These are phyloP conservation scores for Penicillium sp. DNA, from an alignment of 2,329 filamentous ascomycete species.

Conservation along the genomic window DNA sequence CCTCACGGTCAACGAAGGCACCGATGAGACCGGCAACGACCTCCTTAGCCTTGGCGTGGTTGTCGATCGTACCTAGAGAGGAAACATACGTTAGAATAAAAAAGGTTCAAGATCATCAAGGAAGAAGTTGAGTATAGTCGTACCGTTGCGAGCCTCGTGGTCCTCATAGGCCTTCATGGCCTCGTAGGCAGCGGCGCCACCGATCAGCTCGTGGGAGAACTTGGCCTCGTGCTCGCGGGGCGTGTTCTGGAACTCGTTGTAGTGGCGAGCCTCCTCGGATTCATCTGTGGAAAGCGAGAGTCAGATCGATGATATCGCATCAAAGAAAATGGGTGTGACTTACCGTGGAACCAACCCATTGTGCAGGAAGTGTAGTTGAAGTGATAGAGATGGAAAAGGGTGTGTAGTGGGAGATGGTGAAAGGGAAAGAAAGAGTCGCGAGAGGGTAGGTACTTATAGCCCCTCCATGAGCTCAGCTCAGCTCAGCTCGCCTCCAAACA, in stretches of 20 bases:
- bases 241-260: conserved; percentile 20
- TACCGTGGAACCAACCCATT: conserved; percentile 6
- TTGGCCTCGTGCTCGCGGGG: conserved; percentile 53
- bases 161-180: conserved; percentile 79
- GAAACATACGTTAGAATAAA: neutral
- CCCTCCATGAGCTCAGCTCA: neutral
- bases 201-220: conserved; percentile 71
- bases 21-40: conserved; percentile 71
- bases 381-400: neutral
- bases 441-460: neutral
- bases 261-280: conserved; percentile 52
- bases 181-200: conserved; percentile 72
- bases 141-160: conserved; percentile 66
- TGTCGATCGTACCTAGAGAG: conserved; percentile 61
- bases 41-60: conserved; percentile 74
- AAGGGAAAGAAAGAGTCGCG: neutral
- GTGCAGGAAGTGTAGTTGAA: neutral
- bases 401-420: neutral
- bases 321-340: neutral
- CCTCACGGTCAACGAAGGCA: conserved; percentile 72
- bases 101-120: no score
- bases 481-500: neutral
- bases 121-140: conserved; percentile 7
- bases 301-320: conserved; percentile 40
- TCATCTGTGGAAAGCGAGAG: conserved; percentile 23